Base-by-base conservation (phyloP, 495 filamentous ascomycete genomes). In the Annulohypoxylon moriforme region DNA sequence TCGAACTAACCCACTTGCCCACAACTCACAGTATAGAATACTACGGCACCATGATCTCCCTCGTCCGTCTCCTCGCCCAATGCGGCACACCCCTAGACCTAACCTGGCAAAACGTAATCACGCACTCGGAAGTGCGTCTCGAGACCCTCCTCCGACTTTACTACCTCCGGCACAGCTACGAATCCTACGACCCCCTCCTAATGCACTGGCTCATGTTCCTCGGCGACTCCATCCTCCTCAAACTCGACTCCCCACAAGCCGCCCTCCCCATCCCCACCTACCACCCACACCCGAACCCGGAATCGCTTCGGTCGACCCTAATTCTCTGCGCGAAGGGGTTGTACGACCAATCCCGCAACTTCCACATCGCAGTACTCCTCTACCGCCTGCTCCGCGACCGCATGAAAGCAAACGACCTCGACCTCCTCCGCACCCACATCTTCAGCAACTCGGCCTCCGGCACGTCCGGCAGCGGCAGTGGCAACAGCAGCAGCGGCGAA, bases 151-250 rank as follows among this genome's bases (percentile, higher is more conserved):
- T 82, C 2, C 79, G 80, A 0, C 70, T 83, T 0, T 82, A 83
- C 60, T 83, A 83, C 59, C 78, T 82, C 1, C 79, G 80, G 8
- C 81, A 82, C 50, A 79, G 80, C 9, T 83, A 75, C 66, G 78
- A 82, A 38, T 72, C 55, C 1, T 62, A 75, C 18, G 78, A 81
- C 67, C 71, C 49, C 18, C 77, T 81, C 18, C 47, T 82, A 3
- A 68, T 79, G 53, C 76, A 81, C 33, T 79, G 77, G 61, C 74
- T 81, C 10, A 75, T 75, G 31, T 69, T 71, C 11, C 60, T 81
- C 11, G 71, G 69, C 13, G 73, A 77, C 69, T 68, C 75, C 16
- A 73, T 74, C 13, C 74, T 81, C 44, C 71, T 69, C 14, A 72
- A 75, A 52, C 33, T 74, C 1, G 61, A 72, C 46, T 22, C 55